Conservation (phyloP, 371 early-diverging fungal genomes). For the Amoeboaphelidium occidentale region DNA sequence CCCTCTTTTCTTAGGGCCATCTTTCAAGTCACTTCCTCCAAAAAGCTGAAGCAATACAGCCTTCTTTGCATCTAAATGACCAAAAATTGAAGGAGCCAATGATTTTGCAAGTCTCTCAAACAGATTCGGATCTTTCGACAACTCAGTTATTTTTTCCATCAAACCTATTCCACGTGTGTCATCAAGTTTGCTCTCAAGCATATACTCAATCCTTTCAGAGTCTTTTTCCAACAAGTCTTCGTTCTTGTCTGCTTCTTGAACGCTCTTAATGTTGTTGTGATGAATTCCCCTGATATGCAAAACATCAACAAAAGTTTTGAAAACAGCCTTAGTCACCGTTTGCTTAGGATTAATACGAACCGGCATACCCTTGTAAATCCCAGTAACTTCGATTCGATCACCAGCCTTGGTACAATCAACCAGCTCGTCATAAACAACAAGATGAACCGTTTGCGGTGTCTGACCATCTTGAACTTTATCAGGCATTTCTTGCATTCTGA, state of each 20-base stretch:
- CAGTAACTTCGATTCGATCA: conserved; percentile 85
- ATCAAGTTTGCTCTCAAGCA: not conserved
- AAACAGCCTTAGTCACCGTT: conserved; percentile 74
- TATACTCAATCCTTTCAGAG: not conserved
- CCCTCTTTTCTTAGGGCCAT: conserved; percentile 30
- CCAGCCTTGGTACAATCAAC: conserved; percentile 94
- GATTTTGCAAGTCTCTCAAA: conserved; percentile 59
- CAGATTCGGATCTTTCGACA: conserved; percentile 33
- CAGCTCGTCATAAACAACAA: conserved; percentile 78
- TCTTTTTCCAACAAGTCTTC: not conserved
- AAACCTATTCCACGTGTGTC: not conserved
- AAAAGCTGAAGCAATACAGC: conserved; percentile 91
- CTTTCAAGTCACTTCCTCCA: conserved; percentile 79
- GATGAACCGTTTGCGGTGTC: conserved; percentile 90
- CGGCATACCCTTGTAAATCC: conserved; percentile 88
- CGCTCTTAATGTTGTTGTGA: not conserved
- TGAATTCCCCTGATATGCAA: conserved; percentile 52
- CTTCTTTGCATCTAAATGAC: conserved; percentile 94
- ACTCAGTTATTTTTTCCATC: conserved; percentile 24
- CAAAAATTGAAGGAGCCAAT: conserved; percentile 90
- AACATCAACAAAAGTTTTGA: conserved; percentile 91
- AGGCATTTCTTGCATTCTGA: conserved; percentile 94
- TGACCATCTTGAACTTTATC: conserved; percentile 96
- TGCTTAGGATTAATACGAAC: conserved; percentile 82
- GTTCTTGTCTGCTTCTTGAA: not conserved